Conservation (phyloP, 495 filamentous ascomycete species). For the Aspergillus nidulans region DNA sequence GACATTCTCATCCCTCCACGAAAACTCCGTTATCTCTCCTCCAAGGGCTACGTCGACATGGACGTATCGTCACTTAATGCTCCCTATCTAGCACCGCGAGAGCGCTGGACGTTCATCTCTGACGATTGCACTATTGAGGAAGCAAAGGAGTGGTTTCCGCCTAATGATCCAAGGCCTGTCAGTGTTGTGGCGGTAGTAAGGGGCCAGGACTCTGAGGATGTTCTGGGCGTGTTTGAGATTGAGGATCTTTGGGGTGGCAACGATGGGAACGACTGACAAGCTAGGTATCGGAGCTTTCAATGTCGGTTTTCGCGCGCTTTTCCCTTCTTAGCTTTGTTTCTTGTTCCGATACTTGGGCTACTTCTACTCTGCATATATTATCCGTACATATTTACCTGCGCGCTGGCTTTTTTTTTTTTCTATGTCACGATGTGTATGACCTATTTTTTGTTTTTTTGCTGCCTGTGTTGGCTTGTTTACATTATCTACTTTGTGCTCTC, state of each 20-base stretch:
- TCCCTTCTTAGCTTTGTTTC: background rate
- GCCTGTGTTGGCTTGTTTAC: background rate
- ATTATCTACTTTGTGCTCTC: background rate
- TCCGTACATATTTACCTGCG: background rate
- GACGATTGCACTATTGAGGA: constrained; percentile 33
- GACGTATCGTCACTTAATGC: constrained; percentile 22
- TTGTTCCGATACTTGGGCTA: background rate
- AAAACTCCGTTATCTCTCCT: constrained; percentile 32
- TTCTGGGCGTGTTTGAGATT: constrained; percentile 34
- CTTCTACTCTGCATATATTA: background rate
- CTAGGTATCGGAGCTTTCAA: background rate
- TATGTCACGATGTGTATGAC: constrained; percentile 19
- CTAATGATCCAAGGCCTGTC: constrained; percentile 12
- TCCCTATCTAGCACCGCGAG: constrained; percentile 22
- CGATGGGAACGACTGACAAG: background rate
- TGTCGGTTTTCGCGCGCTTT: no score
- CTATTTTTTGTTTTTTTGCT: background rate
- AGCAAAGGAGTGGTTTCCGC: constrained; percentile 11
- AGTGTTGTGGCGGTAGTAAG: constrained; percentile 31
- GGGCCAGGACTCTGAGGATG: constrained; percentile 21
- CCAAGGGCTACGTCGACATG: constrained; percentile 31
- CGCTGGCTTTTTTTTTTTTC: background rate
- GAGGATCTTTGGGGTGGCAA: constrained; percentile 31
- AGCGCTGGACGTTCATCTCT: constrained; percentile 31
- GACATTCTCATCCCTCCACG: constrained; percentile 35